A percentile compares a stretch with the other conserved stretches of the same genome.
Conservation (phyloP, 140 eudicot species). For the Bidens hawaiensis region DNA sequence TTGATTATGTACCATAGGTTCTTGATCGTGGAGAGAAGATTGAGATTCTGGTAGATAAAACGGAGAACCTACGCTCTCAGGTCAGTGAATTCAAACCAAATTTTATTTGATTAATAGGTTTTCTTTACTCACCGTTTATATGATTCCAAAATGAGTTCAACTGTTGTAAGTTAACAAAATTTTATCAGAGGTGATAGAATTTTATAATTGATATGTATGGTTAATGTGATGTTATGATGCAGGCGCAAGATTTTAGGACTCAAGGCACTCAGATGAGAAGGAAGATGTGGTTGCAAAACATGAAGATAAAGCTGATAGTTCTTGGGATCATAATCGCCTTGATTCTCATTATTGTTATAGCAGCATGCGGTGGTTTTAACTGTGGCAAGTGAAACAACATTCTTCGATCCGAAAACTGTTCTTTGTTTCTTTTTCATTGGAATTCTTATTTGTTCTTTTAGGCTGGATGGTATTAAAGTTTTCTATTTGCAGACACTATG, state of each 20-base stretch:
- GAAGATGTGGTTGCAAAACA: constrained; percentile 86
- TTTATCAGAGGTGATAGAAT: too few species aligned
- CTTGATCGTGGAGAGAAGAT: constrained; percentile 97
- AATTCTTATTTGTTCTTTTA: neutral
- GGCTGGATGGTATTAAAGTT: neutral
- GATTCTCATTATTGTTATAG: constrained; percentile 60
- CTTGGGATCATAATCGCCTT: constrained; percentile 57
- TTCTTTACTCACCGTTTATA: too few species aligned
- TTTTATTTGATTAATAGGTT: too few species aligned
- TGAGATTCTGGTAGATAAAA: constrained; percentile 83
- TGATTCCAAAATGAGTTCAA: neutral
- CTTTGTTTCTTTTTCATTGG: neutral
- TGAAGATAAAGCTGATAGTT: constrained; percentile 81
- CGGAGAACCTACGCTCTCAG: constrained; percentile 89
- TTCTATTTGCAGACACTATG: neutral
- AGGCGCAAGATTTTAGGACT: constrained; percentile 85
- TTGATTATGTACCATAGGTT: constrained; percentile 45
- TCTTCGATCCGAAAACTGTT: neutral
- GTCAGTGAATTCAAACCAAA: constrained; percentile 29
- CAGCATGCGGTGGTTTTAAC: constrained; percentile 57
- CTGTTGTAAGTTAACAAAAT: too few species aligned
- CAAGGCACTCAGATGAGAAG: constrained; percentile 75
- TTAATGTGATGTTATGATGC: neutral
- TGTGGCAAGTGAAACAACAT: constrained; percentile 31
- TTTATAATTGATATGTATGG: neutral